These are phyloP conservation scores for Kwoniella pini DNA, from an alignment of 768 basidiomycete species.

Conservation along the genomic window DNA sequence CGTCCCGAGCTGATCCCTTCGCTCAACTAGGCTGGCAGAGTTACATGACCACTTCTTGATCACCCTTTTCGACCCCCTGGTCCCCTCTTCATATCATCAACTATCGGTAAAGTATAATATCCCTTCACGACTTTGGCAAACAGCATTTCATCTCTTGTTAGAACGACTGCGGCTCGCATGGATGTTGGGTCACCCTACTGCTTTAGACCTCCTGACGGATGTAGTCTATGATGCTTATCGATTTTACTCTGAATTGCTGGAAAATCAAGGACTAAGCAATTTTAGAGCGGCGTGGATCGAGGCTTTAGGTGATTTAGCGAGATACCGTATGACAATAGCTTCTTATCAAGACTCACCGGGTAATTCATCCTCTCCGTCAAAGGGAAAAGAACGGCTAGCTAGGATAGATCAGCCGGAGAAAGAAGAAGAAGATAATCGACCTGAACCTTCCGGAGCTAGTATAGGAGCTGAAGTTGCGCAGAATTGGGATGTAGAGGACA, in stretches of 20 bases:
- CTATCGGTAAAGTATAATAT: conserved; percentile 96
- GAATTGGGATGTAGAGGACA: conserved; percentile 70
- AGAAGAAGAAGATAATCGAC: conserved; percentile 63
- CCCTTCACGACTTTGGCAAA: conserved; percentile 87
- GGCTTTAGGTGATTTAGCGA: conserved; percentile 90
- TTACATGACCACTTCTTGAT: conserved; percentile 83
- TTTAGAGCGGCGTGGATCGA: conserved; percentile 91
- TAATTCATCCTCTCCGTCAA: background rate
- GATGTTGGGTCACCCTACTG: conserved; percentile 58
- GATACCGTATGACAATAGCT: conserved; percentile 96
- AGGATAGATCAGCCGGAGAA: conserved; percentile 59
- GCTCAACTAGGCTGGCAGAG: conserved; percentile 72
- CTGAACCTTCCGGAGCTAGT: conserved; percentile 56
- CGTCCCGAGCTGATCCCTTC: background rate
- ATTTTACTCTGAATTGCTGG: conserved; percentile 85
- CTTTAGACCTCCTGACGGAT: conserved; percentile 84
- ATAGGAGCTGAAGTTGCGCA: conserved; percentile 86
- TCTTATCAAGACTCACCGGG: conserved; percentile 60
- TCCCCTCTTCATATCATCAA: conserved; percentile 82
- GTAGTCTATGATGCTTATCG: conserved; percentile 94
- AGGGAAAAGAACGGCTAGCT: background rate
- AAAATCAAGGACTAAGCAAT: conserved; percentile 68
- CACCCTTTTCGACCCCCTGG: conserved; percentile 78
- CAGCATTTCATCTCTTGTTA: conserved; percentile 83
- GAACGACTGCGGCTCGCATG: conserved; percentile 86